These are phyloP conservation scores for Candolleomyces eurysporus DNA, from an alignment of 768 basidiomycete genomes.

Conservation along the genomic window DNA sequence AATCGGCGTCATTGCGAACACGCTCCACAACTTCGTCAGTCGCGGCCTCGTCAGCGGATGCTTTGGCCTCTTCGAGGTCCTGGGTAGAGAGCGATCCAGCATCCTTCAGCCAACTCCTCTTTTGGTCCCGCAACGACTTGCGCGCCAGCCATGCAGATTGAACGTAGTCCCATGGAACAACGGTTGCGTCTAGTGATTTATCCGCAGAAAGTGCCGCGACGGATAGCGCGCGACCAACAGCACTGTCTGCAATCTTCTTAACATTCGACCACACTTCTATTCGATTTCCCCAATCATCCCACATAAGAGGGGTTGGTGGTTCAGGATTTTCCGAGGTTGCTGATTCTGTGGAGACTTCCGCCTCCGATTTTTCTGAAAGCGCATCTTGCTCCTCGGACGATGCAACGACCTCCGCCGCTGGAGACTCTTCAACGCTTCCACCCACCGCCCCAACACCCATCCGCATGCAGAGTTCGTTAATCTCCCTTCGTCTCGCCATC, in stretches of 20 bases:
- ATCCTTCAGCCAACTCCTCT: slow-evolving; percentile 63
- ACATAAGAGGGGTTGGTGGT: slow-evolving; percentile 29
- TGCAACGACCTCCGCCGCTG: slow-evolving; percentile 21
- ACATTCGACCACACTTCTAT: slow-evolving; percentile 71
- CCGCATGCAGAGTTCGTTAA: slow-evolving; percentile 81
- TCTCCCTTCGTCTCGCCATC: slow-evolving; percentile 61
- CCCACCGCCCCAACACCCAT: slow-evolving; percentile 80
- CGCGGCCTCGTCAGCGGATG: slow-evolving; percentile 35
- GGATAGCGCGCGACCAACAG: slow-evolving; percentile 63
- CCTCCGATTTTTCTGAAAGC: slow-evolving; percentile 9
- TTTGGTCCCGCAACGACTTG: slow-evolving; percentile 45
- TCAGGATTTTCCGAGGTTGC: background rate
- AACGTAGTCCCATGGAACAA: slow-evolving; percentile 66
- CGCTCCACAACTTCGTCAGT: slow-evolving; percentile 75
- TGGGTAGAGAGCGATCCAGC: slow-evolving; percentile 26
- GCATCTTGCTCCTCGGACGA: background rate
- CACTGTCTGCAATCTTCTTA: slow-evolving; percentile 71
- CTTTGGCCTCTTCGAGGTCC: slow-evolving; percentile 32
- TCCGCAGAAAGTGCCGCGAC: slow-evolving; percentile 31
- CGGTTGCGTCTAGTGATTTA: slow-evolving; percentile 50
- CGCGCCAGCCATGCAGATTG: slow-evolving; percentile 64
- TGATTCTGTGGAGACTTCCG: slow-evolving; percentile 8
- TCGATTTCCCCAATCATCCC: slow-evolving; percentile 68
- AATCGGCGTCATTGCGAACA: slow-evolving; percentile 69
- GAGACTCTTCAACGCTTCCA: slow-evolving; percentile 50